A percentile compares a stretch with the other conserved stretches of the same genome.
These are phyloP conservation scores for Tetragonia tetragonoides DNA, from an alignment of 148 eudicot species.

Conservation along the genomic window DNA sequence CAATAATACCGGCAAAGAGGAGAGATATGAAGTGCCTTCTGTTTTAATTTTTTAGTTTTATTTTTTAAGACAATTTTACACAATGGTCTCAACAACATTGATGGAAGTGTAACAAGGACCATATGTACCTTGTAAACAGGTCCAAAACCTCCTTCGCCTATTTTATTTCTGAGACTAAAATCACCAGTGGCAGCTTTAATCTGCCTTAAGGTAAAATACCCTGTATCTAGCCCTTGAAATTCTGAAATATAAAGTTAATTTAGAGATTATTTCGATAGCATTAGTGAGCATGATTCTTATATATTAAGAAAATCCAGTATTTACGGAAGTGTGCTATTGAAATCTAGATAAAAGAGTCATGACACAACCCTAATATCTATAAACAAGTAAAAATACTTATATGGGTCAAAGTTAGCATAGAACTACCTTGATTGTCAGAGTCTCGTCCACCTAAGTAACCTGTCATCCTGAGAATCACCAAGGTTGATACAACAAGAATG, in stretches of 20 bases:
- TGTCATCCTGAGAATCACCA: slow-evolving; percentile 39
- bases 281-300: neutral
- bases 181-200: slow-evolving; percentile 74
- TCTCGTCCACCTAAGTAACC: slow-evolving; percentile 51
- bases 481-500: slow-evolving; percentile 32
- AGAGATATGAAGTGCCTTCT: no score
- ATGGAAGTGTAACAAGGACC: neutral
- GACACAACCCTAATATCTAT: no score
- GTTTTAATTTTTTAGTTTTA: no score
- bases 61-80: neutral
- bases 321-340: no score
- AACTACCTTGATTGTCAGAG: slow-evolving; percentile 36
- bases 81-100: neutral
- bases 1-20: neutral
- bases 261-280: neutral
- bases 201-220: slow-evolving; percentile 72
- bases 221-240: slow-evolving; percentile 61
- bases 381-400: no score
- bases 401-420: neutral
- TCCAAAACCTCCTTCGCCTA: slow-evolving; percentile 96
- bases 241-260: slow-evolving; percentile 33
- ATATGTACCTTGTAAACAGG: slow-evolving; percentile 75
- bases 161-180: slow-evolving; percentile 59
- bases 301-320: neutral
- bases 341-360: no score